These are phyloP conservation scores for Arctostaphylos glauca DNA, from an alignment of 148 eudicot genomes.

Conservation along the genomic window DNA sequence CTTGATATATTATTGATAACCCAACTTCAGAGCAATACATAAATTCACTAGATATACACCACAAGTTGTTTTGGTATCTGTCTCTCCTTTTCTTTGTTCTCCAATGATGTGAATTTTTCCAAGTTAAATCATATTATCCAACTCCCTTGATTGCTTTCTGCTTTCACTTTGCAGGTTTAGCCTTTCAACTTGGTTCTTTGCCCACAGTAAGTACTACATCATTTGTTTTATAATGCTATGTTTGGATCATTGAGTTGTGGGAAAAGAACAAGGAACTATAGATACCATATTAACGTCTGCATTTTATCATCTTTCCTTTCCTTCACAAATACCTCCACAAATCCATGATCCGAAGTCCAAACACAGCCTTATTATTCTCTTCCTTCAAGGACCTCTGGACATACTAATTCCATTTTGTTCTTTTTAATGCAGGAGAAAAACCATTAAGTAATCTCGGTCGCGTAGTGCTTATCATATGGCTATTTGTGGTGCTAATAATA, in stretches of 20 bases:
- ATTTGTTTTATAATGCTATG: too few species aligned
- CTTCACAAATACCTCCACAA: neutral
- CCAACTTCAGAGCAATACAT: neutral
- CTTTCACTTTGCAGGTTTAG: slow-evolving; percentile 49
- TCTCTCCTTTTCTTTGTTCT: neutral
- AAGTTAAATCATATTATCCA: neutral
- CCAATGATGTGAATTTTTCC: neutral
- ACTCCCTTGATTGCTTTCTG: neutral
- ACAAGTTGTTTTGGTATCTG: neutral
- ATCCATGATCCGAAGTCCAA: too few species aligned
- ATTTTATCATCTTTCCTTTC: too few species aligned
- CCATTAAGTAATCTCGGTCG: slow-evolving; percentile 63
- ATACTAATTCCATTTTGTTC: neutral
- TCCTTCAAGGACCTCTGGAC: neutral
- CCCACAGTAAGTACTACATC: too few species aligned
- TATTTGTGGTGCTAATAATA: slow-evolving; percentile 64
- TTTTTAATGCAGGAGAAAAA: slow-evolving; percentile 47
- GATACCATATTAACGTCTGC: too few species aligned
- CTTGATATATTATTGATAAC: neutral
- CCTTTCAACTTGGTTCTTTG: slow-evolving; percentile 72
- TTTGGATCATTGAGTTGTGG: too few species aligned
- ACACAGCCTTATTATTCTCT: too few species aligned
- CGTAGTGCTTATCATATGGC: slow-evolving; percentile 59
- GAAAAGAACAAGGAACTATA: too few species aligned
- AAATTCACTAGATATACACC: neutral